Evolutionary conservation across 2,329 filamentous ascomycete species (phyloP), one percentile per base, ranked within the genome.

Genomic region (Cercospora brassicicola): DNA sequence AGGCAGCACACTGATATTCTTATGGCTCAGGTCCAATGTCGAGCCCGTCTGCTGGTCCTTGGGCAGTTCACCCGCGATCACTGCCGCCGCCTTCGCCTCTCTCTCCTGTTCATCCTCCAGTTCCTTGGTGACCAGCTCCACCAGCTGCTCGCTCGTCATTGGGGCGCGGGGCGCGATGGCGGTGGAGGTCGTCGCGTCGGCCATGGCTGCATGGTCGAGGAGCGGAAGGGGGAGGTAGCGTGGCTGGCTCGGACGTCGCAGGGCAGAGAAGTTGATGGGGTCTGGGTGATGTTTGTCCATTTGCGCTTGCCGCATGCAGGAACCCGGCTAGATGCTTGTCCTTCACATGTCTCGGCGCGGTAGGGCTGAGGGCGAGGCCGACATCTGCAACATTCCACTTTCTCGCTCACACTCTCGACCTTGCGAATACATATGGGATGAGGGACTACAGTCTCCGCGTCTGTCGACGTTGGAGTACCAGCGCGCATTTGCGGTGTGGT

Each of bases 21-120:
- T 90, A 74, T 91, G 88, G 78, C 91, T 92, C 71, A 94, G 80
- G 79, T 94, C 90, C 73, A 94, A 90, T 33, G 91, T 94, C 67
- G 93, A 87, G 67, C 91, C 91, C 0, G 89, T 88, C 69, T 77
- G 76, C 28, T 72, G 67, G 62, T 75, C 75, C 48, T 66, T 69
- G 55, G 72, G 71, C 66, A 77, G 64, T 42, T 73, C 74, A 42
- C 67, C 74, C 9, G 67, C 68, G 55, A 68, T 70, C 33, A 68
- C 68, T 18, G 72, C 72, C 55, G 71, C 67, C 51, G 74, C 73
- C 42, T 75, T 71, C n/a, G 74, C 74, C 72, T 77, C 74, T 33
- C 74, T 74, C 64, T 77, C 74, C 33, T 74, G 75, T 69, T 78
- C 76, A 45, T 71, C 72, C 26, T 77, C 75, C 53, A 78, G 70